Percentiles rank a stretch among this genome's conserved stretches.
phyloP scores from a whole-genome alignment of 2,329 filamentous ascomycete species.

The Helminthosporium solani region DNA sequence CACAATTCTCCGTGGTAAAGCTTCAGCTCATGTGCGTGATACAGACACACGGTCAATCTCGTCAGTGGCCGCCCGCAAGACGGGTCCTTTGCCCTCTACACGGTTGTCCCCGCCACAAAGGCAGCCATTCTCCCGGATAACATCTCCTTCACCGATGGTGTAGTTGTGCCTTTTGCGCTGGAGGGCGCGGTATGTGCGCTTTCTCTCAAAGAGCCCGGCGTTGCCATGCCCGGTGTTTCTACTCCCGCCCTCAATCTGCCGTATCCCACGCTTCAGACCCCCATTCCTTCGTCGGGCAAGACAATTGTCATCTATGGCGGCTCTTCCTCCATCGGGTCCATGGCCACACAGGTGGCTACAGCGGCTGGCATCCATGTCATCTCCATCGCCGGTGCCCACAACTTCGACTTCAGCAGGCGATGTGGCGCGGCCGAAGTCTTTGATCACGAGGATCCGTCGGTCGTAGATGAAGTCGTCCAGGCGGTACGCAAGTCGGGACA shows the following conservation, averaged over 20 bases:
- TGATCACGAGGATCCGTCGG: constrained; percentile 25
- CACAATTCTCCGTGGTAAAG: neutral
- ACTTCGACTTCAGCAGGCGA: constrained; percentile 20
- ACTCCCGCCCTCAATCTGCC: no score
- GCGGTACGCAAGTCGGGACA: constrained; percentile 35
- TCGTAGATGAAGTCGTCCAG: constrained; percentile 41
- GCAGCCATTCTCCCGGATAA: constrained; percentile 45
- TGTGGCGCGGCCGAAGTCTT: constrained; percentile 27
- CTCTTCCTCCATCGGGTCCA: constrained; percentile 44
- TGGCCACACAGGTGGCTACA: constrained; percentile 45
- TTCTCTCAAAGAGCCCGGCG: no score
- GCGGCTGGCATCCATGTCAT: constrained; percentile 45
- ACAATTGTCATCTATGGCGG: constrained; percentile 53
- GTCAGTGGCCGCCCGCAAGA: constrained; percentile 22
- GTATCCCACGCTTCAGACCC: constrained; percentile 36
- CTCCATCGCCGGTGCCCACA: constrained; percentile 36
- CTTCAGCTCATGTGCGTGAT: neutral
- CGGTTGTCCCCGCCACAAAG: constrained; percentile 38
- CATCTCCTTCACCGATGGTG: constrained; percentile 42
- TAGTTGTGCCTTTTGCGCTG: constrained; percentile 46
- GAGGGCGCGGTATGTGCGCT: no score
- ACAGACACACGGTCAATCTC: constrained; percentile 23
- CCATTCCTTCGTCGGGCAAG: constrained; percentile 23
- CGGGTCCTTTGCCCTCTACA: constrained; percentile 33
- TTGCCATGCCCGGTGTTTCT: no score